Evolutionary conservation across 1,284 basidiomycete genomes (phyloP).

Genomic region (Earliella scabrosa): DNA sequence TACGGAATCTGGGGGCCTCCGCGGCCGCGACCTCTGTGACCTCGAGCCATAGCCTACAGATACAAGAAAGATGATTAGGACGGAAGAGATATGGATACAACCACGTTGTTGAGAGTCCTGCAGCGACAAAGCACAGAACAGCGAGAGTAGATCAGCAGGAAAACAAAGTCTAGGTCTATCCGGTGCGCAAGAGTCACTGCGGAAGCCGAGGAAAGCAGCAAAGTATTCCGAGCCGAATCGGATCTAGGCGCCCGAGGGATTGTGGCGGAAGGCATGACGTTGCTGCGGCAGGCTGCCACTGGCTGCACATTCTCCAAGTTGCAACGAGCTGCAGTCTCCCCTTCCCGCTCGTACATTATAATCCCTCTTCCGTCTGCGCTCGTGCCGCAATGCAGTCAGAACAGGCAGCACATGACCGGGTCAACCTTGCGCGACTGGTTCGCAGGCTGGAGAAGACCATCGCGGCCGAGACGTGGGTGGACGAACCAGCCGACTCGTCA

Average conservation of each 20-base stretch:
- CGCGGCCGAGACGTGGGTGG: conserved; percentile 52
- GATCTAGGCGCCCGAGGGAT: not conserved
- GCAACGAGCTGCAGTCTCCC: not conserved
- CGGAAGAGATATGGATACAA: conserved; percentile 18
- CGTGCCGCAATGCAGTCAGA: conserved; percentile 36
- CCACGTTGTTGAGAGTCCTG: not conserved
- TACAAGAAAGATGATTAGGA: conserved; percentile 19
- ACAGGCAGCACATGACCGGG: conserved; percentile 59
- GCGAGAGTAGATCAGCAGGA: not conserved
- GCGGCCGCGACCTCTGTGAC: conserved; percentile 27
- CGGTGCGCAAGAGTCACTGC: conserved; percentile 1
- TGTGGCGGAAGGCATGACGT: too few relatives aligned
- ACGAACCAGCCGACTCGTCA: conserved; percentile 32
- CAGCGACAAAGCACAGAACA: not conserved
- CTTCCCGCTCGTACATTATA: too few relatives aligned
- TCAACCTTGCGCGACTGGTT: conserved; percentile 69
- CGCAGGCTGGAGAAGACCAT: conserved; percentile 62
- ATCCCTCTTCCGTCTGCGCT: not conserved
- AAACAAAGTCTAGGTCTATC: not conserved
- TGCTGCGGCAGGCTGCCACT: not conserved
- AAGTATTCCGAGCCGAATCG: not conserved
- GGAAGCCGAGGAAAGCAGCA: not conserved
- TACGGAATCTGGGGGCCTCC: conserved; percentile 22
- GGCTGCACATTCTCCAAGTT: not conserved
- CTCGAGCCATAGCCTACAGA: conserved; percentile 30